phyloP scores from a whole-genome alignment of 768 basidiomycete genomes.

The Lentinula aciculospora region DNA sequence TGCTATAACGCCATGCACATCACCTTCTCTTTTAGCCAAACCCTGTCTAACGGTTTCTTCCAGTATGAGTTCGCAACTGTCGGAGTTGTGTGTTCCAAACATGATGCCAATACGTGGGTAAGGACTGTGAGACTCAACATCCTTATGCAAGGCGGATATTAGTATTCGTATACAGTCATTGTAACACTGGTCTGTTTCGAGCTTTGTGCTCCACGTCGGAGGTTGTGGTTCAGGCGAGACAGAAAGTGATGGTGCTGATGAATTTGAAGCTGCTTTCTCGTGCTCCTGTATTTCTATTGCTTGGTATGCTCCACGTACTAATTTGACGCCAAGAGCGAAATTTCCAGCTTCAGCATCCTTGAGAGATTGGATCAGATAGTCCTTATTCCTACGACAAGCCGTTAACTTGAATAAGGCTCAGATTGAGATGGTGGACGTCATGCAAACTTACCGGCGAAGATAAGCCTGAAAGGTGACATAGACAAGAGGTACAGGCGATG shows the following conservation, averaged over 20 bases:
- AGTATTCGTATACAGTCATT: constrained; percentile 57
- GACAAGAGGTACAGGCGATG: constrained; percentile 43
- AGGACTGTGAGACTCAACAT: constrained; percentile 22
- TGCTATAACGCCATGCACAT: constrained; percentile 31
- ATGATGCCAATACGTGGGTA: constrained; percentile 52
- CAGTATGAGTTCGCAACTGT: constrained; percentile 57
- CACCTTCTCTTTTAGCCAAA: constrained; percentile 34
- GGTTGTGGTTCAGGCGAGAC: constrained; percentile 56
- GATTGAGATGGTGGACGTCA: too few relatives aligned
- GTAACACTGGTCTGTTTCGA: constrained; percentile 71
- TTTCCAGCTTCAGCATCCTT: constrained; percentile 56
- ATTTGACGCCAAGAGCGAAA: constrained; percentile 83
- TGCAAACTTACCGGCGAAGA: constrained; percentile 49
- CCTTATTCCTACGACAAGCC: constrained; percentile 44
- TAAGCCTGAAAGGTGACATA: constrained; percentile 92
- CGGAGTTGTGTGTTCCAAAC: constrained; percentile 86
- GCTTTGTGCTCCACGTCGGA: constrained; percentile 66
- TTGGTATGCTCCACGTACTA: constrained; percentile 92
- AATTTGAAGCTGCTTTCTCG: constrained; percentile 10
- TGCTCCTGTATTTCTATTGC: constrained; percentile 60
- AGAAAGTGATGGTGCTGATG: constrained; percentile 28
- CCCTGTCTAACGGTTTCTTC: constrained; percentile 51
- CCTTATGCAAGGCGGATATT: constrained; percentile 47
- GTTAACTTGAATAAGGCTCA: neutral
- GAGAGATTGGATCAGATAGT: constrained; percentile 58